These are phyloP conservation scores for Lactarius sp. DNA, from an alignment of 768 basidiomycete genomes.

Conservation along the genomic window DNA sequence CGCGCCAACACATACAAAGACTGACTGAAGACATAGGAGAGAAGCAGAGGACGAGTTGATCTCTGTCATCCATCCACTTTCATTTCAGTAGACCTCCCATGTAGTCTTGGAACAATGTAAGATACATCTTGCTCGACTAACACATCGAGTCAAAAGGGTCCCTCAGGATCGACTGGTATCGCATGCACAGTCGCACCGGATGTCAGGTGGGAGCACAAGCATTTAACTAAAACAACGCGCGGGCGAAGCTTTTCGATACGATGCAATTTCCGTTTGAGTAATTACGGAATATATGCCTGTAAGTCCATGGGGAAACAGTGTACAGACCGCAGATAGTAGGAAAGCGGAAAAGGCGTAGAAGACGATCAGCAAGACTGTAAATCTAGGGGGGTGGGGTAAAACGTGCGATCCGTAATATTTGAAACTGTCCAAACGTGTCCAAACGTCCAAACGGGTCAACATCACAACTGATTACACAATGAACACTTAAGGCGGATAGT, in stretches of 20 bases:
- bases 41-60: not conserved
- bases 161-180: too few relatives aligned
- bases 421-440: constrained; percentile 1
- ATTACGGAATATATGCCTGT: constrained; percentile 1
- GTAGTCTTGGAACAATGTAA: not conserved
- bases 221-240: too few relatives aligned
- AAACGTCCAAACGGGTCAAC: too few relatives aligned
- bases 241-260: not conserved
- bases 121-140: not conserved
- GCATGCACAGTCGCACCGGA: too few relatives aligned
- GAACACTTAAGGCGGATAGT: too few relatives aligned
- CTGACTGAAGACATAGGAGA: not conserved
- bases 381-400: not conserved
- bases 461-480: too few relatives aligned
- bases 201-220: too few relatives aligned
- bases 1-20: constrained; percentile 7
- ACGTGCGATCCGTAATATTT: not conserved
- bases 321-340: not conserved
- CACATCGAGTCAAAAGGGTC: not conserved
- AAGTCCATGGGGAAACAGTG: constrained; percentile 15
- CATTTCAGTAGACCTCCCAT: not conserved
- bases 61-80: not conserved
- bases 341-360: not conserved
- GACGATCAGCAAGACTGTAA: constrained; percentile 16
- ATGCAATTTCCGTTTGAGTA: constrained; percentile 11